Evolutionary conservation across 2,329 filamentous ascomycete species (phyloP), one percentile per base, ranked within the genome.

Genomic region (Colletotrichum tropicale): DNA sequence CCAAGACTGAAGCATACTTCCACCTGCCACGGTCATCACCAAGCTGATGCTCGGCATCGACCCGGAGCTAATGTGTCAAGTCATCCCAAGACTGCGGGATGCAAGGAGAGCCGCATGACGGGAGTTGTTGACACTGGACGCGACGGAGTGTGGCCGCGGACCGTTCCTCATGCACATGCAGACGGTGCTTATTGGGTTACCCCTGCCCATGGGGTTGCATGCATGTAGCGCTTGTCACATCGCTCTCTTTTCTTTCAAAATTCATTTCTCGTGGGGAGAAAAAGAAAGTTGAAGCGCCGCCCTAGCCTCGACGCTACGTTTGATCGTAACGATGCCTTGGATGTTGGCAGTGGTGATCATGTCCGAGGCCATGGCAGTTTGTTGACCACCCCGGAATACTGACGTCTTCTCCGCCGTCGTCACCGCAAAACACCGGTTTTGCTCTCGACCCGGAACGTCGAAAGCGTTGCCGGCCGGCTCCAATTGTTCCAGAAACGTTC

Each of bases 81-180:
- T 60, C 48, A 16, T 60, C 21, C 28, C 71, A 64, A 24, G 58
- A 48, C n/a, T 26, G 16, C 38, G n/a, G 58, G n/a, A 52, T 52
- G 72, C 34, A 32, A 21, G 32, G 55, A 55, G 36, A 65, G 16
- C n/a, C 24, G n/a, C 15, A 66, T 32, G 34, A 48, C 58, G 34
- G 67, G 52, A 55, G 26, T 24, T 64, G 61, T 43, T 52, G 24
- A 71, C 56, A 36, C 48, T 60, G 16, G 55, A 75, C 62, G 72
- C 69, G 55, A 75, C 55, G 62, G 62, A 56, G 69, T 72, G 69
- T 36, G 24, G 62, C 70, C 74, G 64, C 32, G 70, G 74, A 60
- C 70, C 74, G 70, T 73, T 73, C 70, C 73, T 73, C 64, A 69
- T 75, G 74, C 74, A 69, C 64, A 75, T 75, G 70, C 70, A 73